Percentiles rank a stretch among this genome's conserved stretches.
Conservation (phyloP, 2,329 filamentous ascomycete genomes). For the Colletotrichum trifolii region DNA sequence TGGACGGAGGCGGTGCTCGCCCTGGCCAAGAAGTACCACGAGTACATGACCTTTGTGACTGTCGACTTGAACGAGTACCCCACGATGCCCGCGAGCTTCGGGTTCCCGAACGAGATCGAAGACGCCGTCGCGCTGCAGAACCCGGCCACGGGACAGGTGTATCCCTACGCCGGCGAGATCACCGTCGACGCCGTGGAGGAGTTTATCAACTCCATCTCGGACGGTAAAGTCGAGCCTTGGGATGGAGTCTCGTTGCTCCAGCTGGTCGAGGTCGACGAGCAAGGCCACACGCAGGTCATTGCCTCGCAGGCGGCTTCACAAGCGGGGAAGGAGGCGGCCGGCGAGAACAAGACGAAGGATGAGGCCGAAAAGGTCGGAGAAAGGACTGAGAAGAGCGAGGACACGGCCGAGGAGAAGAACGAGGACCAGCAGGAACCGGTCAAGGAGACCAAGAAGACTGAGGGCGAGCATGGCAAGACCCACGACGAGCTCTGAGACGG, state of each 20-base stretch:
- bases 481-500: slow-evolving; percentile 26
- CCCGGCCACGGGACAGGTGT: slow-evolving; percentile 55
- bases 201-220: slow-evolving; percentile 58
- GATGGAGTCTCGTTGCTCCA: slow-evolving; percentile 39
- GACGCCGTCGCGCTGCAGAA: slow-evolving; percentile 57
- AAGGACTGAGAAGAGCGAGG: neutral
- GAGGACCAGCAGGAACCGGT: slow-evolving; percentile 8
- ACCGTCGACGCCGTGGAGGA: slow-evolving; percentile 49
- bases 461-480: slow-evolving; percentile 10
- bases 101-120: slow-evolving; percentile 42
- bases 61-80: slow-evolving; percentile 58
- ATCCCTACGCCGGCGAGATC: slow-evolving; percentile 48
- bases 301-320: slow-evolving; percentile 15
- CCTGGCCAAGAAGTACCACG: slow-evolving; percentile 56
- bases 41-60: slow-evolving; percentile 61
- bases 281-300: neutral
- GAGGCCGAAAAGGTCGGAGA: slow-evolving; percentile 19
- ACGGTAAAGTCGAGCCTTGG: slow-evolving; percentile 55
- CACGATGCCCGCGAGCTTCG: slow-evolving; percentile 54
- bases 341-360: neutral
- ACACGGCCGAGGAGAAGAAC: neutral
- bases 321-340: neutral
- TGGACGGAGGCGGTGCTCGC: slow-evolving; percentile 49
- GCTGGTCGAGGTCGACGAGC: slow-evolving; percentile 13
- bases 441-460: neutral